Evolutionary conservation across 441 rosid species (phyloP).

Genomic region (Breynia disticha): DNA sequence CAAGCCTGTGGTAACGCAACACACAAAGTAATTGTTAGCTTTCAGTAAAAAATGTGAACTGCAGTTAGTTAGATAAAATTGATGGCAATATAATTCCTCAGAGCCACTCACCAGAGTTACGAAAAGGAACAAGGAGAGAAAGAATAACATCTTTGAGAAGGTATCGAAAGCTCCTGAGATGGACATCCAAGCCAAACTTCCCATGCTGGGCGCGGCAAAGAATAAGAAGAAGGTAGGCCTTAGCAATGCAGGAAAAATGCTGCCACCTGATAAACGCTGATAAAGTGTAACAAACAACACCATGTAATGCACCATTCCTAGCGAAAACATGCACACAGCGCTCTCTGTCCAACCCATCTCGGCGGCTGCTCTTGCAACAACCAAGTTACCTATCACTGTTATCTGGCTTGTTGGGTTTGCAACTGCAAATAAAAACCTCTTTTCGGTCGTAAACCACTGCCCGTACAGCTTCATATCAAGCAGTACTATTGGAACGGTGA

Average conservation of each 20-base stretch:
- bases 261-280: constrained; percentile 45
- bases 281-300: constrained; percentile 62
- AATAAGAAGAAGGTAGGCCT: constrained; percentile 54
- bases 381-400: constrained; percentile 55
- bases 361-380: constrained; percentile 46
- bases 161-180: constrained; percentile 44
- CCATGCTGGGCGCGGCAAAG: constrained; percentile 57
- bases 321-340: constrained; percentile 50
- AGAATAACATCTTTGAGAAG: constrained; percentile 55
- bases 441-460: constrained; percentile 68
- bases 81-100: background rate
- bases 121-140: constrained; percentile 47
- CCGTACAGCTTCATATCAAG: constrained; percentile 38
- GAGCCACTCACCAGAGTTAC: constrained; percentile 26
- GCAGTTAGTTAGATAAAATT: background rate
- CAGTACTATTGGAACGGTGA: constrained; percentile 34
- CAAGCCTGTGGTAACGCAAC: constrained; percentile 25
- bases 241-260: constrained; percentile 28
- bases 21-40: background rate
- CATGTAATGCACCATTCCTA: constrained; percentile 50
- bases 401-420: constrained; percentile 60
- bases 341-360: constrained; percentile 57
- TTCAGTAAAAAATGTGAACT: too few relatives aligned
- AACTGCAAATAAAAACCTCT: constrained; percentile 36
- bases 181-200: constrained; percentile 54